Evolutionary conservation across 176 grass and related monocot genomes (phyloP).

Genomic region (Musa itinerans): DNA sequence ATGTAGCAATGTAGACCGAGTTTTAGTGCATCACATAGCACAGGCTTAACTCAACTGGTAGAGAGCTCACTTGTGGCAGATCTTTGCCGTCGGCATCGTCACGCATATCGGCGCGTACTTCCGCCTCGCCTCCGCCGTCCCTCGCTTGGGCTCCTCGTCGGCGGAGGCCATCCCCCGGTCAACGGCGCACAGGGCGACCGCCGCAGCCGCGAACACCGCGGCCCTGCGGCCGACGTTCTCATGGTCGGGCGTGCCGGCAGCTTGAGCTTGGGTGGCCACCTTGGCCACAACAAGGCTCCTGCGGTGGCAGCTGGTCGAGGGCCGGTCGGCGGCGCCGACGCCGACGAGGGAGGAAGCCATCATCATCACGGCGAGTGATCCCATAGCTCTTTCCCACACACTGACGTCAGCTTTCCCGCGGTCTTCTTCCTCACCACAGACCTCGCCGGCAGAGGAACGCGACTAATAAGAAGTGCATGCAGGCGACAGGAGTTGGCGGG

Average conservation of each 20-base stretch:
- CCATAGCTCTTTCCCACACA: not conserved
- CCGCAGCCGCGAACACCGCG: not conserved
- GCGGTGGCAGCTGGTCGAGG: not conserved
- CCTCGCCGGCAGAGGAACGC: too few species aligned
- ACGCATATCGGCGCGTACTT: constrained; percentile 13
- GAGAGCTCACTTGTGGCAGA: constrained; percentile 8
- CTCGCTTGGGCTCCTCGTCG: constrained; percentile 1
- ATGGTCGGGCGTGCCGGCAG: not conserved
- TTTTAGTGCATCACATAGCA: too few species aligned
- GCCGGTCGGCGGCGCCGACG: not conserved
- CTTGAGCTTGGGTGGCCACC: not conserved
- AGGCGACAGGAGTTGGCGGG: too few species aligned
- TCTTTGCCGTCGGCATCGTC: constrained; percentile 19
- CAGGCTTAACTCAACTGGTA: too few species aligned
- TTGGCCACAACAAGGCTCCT: not conserved
- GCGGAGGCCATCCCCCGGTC: not conserved
- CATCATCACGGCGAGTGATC: constrained; percentile 2
- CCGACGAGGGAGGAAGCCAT: constrained; percentile 1
- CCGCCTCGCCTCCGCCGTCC: constrained; percentile 18
- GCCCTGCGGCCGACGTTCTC: not conserved
- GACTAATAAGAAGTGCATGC: too few species aligned
- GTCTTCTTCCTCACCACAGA: too few species aligned
- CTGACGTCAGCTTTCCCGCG: too few species aligned
- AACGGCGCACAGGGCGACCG: not conserved
- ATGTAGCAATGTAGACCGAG: too few species aligned